Base-by-base conservation (phyloP, 78 protist genomes). In the Dictyostelium firmibasis region DNA sequence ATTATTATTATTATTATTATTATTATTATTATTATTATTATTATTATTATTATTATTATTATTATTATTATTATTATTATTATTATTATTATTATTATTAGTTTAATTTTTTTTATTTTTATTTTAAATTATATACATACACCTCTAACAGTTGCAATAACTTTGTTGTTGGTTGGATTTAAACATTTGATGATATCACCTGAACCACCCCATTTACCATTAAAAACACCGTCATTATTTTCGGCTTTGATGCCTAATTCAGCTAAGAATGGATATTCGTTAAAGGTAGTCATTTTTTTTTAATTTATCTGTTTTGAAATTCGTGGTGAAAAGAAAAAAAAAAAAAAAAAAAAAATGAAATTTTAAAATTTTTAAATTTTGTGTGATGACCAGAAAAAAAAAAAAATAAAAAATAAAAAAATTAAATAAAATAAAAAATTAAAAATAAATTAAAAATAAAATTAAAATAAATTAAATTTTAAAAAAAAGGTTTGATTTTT, bases 141-240 rank as follows among this genome's bases (percentile, higher is more conserved):
- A 83, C 94, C 91, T 85, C 87, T 86, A 20, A 95, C 93, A 69
- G 86, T 74, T 23, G 97, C 93, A 84, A 86, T 95, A 60, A 87
- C 94, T 82, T 95, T 85, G 74, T 81, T 81, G 23, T 23, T 95
- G 27, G 97, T 74, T 79, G 97, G 93, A 75, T 47, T 95, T 25
- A 84, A 38, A 33, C 91, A 64, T 60, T 78, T 88, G 47, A 82
- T 53, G 23, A 86, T 4, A n/a, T 89, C 97, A 72, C 97, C 97
- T 13, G 50, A 74, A 20, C 92, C 97, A 35, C 75, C 83, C 97
- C 97, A 95, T 64, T 77, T 87, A 50, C 97, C 97, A 57, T 95
- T 82, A 70, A 89, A 95, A 23, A 95, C 91, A 70, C 97, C 97
- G 0, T 70, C 36, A 57, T 95, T 95, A 57, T 57, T 57, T 57